Percentiles rank a stretch among this genome's conserved stretches.
These are phyloP conservation scores for Argentina anserina DNA, from an alignment of 306 rosid genomes.

Conservation along the genomic window DNA sequence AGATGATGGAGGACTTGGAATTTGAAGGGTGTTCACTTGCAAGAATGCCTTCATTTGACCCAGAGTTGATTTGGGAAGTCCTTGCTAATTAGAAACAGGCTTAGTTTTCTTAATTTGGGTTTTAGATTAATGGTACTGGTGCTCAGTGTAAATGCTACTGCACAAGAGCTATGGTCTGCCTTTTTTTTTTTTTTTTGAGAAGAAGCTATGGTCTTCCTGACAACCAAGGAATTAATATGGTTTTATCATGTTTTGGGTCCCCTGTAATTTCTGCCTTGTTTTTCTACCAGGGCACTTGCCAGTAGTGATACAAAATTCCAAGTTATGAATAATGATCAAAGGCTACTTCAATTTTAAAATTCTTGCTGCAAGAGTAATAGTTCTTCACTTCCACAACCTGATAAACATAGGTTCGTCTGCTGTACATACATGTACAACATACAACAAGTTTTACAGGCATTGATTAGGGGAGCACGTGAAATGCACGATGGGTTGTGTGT, in stretches of 20 bases:
- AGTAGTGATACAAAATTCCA: not conserved
- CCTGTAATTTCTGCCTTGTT: conserved; percentile 17
- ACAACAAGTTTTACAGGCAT: too few species aligned
- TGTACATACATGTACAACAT: too few species aligned
- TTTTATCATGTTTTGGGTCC: not conserved
- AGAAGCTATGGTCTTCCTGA: not conserved
- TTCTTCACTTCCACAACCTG: not conserved
- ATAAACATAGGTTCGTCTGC: too few species aligned
- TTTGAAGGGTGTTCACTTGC: conserved; percentile 60
- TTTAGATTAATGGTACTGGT: not conserved
- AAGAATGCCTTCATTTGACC: conserved; percentile 81
- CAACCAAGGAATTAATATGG: not conserved
- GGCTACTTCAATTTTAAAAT: not conserved
- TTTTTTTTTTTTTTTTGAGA: too few species aligned
- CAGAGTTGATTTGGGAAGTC: conserved; percentile 90
- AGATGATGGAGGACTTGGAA: conserved; percentile 35
- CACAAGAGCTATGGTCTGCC: too few species aligned
- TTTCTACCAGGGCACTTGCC: conserved; percentile 24
- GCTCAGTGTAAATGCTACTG: conserved; percentile 19
- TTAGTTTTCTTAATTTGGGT: not conserved
- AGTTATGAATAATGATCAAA: not conserved
- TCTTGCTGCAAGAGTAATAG: not conserved
- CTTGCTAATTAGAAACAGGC: conserved; percentile 50
- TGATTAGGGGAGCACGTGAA: too few species aligned
- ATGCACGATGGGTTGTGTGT: too few species aligned